Base-by-base conservation (phyloP, 352 stramenopile genomes). In the Globisporangium iwayamae region DNA sequence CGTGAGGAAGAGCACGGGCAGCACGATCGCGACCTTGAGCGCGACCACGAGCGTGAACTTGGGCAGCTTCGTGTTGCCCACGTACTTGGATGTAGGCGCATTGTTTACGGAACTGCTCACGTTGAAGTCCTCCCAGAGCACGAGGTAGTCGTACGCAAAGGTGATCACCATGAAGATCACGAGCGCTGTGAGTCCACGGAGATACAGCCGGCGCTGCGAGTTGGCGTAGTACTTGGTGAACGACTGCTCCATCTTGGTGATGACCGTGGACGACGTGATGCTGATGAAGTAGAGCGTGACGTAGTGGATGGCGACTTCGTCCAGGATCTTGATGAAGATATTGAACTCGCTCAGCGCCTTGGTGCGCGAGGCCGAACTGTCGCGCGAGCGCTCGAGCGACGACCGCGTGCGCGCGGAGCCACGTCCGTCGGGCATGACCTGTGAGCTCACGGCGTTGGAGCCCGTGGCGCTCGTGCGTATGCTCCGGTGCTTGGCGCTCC, bases 271-370 rank as follows among this genome's bases (percentile, higher is more conserved):
- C 13, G 81, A 87, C 43, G 75, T 84, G 67, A 92, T 83, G 66
- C 86, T 89, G 71, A 91, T 87, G 59, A 93, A 93, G 63, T 92
- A 91, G 53, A 92, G 73, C 47, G 80, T 92, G 41, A 91, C 68
- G 43, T 81, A 82, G 68, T 93, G 85, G 50, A 91, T 90, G 38
- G 79, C 85, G 13, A 92, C 83, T 47, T 93, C 79, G 62, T 93
- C 85, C 71, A 91, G 89, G 71, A 90, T 82, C 62, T 87, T 87
- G 39, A 92, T 70, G 65, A 90, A 92, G 38, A 91, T 67, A 61
- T 78, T 85, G 61, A 91, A 90, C 65, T 91, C 83, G 55, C 66
- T 89, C 52, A 91, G 72, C 3, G 79, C 79, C 22, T 82, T 84
- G 6, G 73, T 70, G 14, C 78, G 74, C 7, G 74, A 76, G 16